Base-by-base conservation (phyloP, 2,329 filamentous ascomycete genomes). In the Fusarium dlaminii region DNA sequence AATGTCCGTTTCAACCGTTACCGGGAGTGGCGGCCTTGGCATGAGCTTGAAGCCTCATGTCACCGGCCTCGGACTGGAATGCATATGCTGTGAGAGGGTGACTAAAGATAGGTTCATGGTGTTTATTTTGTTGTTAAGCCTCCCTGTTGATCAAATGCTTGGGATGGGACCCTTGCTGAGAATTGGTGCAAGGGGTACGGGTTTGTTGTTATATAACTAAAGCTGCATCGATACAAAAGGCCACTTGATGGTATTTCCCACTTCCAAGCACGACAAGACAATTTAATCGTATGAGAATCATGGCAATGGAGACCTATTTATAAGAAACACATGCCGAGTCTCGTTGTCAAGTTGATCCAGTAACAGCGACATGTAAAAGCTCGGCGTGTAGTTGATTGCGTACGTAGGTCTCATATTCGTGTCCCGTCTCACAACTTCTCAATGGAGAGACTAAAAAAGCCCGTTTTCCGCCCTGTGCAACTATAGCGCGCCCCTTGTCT, bases 1-100 rank as follows among this genome's bases (percentile, higher is more conserved):
- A 66, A 67, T 55, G 62, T 71, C 30, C 62, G 70, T 74, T 73
- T 73, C 70, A 71, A 60, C 59, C 62, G 70, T 68, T 58, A 40
- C 46, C 71, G 70, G 70, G 61, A 71, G 66, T 71, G 71, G 71
- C 71, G 66, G 49, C 36, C 70, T 70, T 60, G 68, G 70, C 51
- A 58, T 71, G 55, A 66, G 60, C 57, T 69, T 63, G 43, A 30
- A 32, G 34, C 60, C 45, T 29, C 40, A 42, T 65, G 32, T 52
- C 46, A 43, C 52, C 39, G 42, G 42, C 37, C 61, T 17, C 39
- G n/a, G 10, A 37, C 52, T 74, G 66, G 71, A 74, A 73, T 74
- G 66, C 27, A 46, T 18, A 10, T 56, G 32, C 48, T 45, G 36
- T 40, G 20, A 42, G 34, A 24, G 30, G 36, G 30, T 37, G 32